Percentiles rank a stretch among this genome's conserved stretches.
Evolutionary conservation across 495 filamentous ascomycete species (phyloP).

Genomic region (Penicillium crystallinum): DNA sequence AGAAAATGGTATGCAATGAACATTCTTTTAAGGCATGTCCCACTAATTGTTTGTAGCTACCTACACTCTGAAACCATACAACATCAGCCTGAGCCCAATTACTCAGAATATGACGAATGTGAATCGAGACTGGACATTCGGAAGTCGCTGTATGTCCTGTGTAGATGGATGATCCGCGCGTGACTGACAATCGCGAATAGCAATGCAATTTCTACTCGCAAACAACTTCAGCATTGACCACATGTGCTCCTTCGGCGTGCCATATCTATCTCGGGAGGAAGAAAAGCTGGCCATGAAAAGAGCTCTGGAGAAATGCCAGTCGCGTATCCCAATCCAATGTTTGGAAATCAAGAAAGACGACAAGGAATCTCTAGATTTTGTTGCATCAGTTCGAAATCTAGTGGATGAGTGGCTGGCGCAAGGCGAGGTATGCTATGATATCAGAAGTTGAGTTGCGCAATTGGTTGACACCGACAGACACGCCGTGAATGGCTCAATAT

Average conservation of each 20-base stretch:
- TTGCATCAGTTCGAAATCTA: conserved; percentile 40
- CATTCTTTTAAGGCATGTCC: not conserved
- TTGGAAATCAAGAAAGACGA: conserved; percentile 52
- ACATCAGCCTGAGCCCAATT: conserved; percentile 58
- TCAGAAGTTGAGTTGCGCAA: not conserved
- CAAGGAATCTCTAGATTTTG: conserved; percentile 51
- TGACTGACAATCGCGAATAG: conserved; percentile 24
- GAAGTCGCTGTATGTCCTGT: conserved; percentile 42
- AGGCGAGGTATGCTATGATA: conserved; percentile 17
- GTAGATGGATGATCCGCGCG: not conserved
- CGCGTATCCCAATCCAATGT: conserved; percentile 26
- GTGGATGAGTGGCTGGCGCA: conserved; percentile 47
- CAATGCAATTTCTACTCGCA: conserved; percentile 57
- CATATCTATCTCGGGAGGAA: conserved; percentile 66
- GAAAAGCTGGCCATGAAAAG: conserved; percentile 38
- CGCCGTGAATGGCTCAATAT: conserved; percentile 27
- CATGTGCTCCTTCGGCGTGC: conserved; percentile 55
- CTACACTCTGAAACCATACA: conserved; percentile 64
- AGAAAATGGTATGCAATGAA: conserved; percentile 31
- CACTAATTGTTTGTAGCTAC: conserved; percentile 28
- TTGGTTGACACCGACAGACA: conserved; percentile 8
- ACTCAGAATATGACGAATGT: conserved; percentile 44
- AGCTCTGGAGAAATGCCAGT: conserved; percentile 24
- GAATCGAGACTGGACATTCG: conserved; percentile 50
- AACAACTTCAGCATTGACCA: conserved; percentile 59